Base-by-base conservation (phyloP, 2,329 filamentous ascomycete genomes). In the Plenodomus lindquistii region DNA sequence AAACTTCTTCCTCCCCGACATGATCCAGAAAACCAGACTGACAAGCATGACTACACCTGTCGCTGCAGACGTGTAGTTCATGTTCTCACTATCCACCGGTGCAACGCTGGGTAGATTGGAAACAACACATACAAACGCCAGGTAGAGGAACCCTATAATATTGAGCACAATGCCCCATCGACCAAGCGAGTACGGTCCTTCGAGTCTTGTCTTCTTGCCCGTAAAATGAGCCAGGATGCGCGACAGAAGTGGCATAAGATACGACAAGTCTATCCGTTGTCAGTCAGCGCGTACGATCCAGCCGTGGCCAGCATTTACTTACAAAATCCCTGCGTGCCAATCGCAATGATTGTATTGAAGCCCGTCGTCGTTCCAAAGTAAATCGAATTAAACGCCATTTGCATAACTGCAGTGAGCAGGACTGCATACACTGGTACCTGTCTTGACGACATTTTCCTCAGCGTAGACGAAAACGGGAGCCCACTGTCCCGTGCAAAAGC, bases 41-140 rank as follows among this genome's bases (percentile, higher is more conserved):
- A 84, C 70, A 4, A 82, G 50, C 62, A 77, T 81, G 34, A 83
- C 78, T 1, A 80, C 70, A 0, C 81, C 81, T 22, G 83, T 77
- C 0, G 81, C 81, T 0, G 81, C 81, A 18, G 75, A 78, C 0
- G 79, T 83, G 54, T 83, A 83, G 48, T 83, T 84, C 81, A 84
- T 84, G 29, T 80, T 81, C 20, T 80, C 74, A 27, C 72, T 72
- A 1, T 69, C 73, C n/a, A 84, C 79, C 0, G 81, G 82, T 6
- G 65, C 74, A 0, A 74, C 60, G 0, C 73, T 76, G 0, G 82
- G 81, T 46, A 84, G 80, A 47, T 83, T 84, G 60, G 83, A 82
- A 0, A 80, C 80, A 43, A 83, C 78, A 20, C 75, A 77, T 2
- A 78, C 77, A 46, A 84, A 84, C 1, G 79, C 60, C 3, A 84